These are phyloP conservation scores for Madurella mycetomatis DNA, from an alignment of 2,329 filamentous ascomycete genomes.

Conservation along the genomic window DNA sequence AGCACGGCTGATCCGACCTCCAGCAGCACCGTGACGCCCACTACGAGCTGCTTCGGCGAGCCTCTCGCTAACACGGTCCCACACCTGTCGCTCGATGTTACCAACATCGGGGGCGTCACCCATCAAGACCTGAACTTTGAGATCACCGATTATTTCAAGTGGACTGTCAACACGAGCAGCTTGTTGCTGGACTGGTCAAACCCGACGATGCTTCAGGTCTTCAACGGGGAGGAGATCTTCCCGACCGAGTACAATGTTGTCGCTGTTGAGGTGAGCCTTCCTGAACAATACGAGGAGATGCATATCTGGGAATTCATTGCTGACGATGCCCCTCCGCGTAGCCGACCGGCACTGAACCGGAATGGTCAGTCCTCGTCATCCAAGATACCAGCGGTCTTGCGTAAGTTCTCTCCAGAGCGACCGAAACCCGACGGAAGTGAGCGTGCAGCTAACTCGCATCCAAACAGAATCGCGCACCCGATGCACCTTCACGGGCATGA, in stretches of 20 bases:
- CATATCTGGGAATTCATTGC: not conserved
- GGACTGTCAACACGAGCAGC: slow-evolving; percentile 46
- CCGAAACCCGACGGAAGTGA: too few relatives aligned
- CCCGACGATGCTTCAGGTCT: slow-evolving; percentile 38
- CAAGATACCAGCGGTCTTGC: slow-evolving; percentile 11
- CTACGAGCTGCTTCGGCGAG: slow-evolving; percentile 35
- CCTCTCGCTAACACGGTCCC: slow-evolving; percentile 33
- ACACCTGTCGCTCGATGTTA: slow-evolving; percentile 28
- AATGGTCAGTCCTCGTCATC: slow-evolving; percentile 33
- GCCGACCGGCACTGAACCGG: slow-evolving; percentile 19
- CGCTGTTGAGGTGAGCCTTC: slow-evolving; percentile 16
- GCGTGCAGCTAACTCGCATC: not conserved
- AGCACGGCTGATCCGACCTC: slow-evolving; percentile 13
- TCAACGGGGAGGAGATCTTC: slow-evolving; percentile 26
- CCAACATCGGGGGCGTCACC: slow-evolving; percentile 34
- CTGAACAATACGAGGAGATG: not conserved
- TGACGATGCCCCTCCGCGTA: not conserved
- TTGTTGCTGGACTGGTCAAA: slow-evolving; percentile 44
- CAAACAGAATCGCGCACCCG: slow-evolving; percentile 29
- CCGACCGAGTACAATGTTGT: slow-evolving; percentile 30
- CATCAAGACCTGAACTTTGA: slow-evolving; percentile 28
- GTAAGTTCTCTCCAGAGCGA: not conserved
- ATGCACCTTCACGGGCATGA: slow-evolving; percentile 45
- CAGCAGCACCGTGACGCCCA: slow-evolving; percentile 15
- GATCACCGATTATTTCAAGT: slow-evolving; percentile 38